These are phyloP conservation scores for Coemansia sp. DNA, from an alignment of 192 early-diverging fungal species.

Conservation along the genomic window DNA sequence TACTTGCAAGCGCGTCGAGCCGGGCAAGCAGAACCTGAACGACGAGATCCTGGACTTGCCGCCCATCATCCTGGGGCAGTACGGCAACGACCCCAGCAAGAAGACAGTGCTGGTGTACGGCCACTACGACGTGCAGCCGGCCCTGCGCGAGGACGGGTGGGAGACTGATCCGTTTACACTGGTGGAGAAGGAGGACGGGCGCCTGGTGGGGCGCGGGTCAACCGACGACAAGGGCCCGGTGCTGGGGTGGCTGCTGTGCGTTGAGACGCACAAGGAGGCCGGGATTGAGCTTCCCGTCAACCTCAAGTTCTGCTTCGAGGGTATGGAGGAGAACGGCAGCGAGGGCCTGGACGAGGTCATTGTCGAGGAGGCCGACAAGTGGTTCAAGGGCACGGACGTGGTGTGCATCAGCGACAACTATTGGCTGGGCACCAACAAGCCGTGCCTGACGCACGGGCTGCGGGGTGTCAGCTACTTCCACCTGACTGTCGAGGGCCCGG, in stretches of 20 bases:
- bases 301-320: constrained; percentile 96
- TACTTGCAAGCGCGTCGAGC: constrained; percentile 53
- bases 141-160: constrained; percentile 82
- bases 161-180: constrained; percentile 85
- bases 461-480: constrained; percentile 68
- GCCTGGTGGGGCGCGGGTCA: constrained; percentile 84
- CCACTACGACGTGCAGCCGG: constrained; percentile 98
- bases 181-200: constrained; percentile 75
- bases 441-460: constrained; percentile 96
- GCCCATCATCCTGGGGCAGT: constrained; percentile 85
- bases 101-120: constrained; percentile 96
- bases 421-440: constrained; percentile 94
- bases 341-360: constrained; percentile 95
- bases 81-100: constrained; percentile 86
- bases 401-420: constrained; percentile 99
- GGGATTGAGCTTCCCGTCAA: constrained; percentile 91
- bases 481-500: constrained; percentile 69
- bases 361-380: constrained; percentile 73
- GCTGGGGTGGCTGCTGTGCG: constrained; percentile 94
- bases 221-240: constrained; percentile 98
- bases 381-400: constrained; percentile 88
- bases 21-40: constrained; percentile 81
- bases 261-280: constrained; percentile 86
- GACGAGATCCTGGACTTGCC: constrained; percentile 76
- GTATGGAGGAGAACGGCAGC: constrained; percentile 83